phyloP scores from a whole-genome alignment of 164 flowering plant species.

The grape (Vitis vinifera) region ASM3070453v1 NC_081822.1:1754501-1755000 shows the following conservation, averaged over 20 bases:
- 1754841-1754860: conserved; percentile 13
- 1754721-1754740: not conserved
- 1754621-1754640: too few relatives aligned
- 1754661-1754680: conserved; percentile 53
- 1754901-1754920: conserved; percentile 17
- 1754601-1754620: too few relatives aligned
- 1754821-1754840: conserved; percentile 8
- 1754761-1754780: conserved; percentile 43
- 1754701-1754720: conserved; percentile 39
- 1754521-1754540: too few relatives aligned
- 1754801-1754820: conserved; percentile 35
- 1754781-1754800: conserved; percentile 54
- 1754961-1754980: conserved; percentile 44
- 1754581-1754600: too few relatives aligned
- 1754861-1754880: not conserved
- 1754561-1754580: too few relatives aligned
- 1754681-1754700: conserved; percentile 47
- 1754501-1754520: too few relatives aligned
- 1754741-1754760: conserved; percentile 24
- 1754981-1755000: conserved; percentile 10
- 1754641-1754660: conserved; percentile 36
- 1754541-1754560: too few relatives aligned
- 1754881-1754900: conserved; percentile 4
- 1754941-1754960: conserved; percentile 41
- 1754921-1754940: conserved; percentile 18